These are phyloP conservation scores for Piper betle DNA, from an alignment of 164 flowering plant genomes.

Conservation along the genomic window DNA sequence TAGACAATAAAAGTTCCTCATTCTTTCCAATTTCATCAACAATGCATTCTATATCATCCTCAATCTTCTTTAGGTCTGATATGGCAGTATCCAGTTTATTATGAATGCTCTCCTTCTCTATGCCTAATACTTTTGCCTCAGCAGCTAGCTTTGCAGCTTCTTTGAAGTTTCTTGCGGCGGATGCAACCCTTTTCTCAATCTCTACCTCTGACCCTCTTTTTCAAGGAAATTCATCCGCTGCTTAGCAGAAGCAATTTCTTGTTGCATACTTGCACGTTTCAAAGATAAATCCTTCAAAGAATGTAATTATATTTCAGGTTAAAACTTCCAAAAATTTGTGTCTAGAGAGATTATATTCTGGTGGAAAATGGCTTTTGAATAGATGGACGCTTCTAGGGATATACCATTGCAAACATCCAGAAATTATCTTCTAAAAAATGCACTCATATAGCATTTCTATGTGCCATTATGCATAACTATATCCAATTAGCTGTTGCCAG, in stretches of 20 bases:
- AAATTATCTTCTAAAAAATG: too few relatives aligned
- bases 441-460: too few relatives aligned
- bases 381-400: too few relatives aligned
- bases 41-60: constrained; percentile 38
- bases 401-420: too few relatives aligned
- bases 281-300: constrained; percentile 54
- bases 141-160: constrained; percentile 79
- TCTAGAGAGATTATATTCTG: not conserved
- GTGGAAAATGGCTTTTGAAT: too few relatives aligned
- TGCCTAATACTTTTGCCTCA: constrained; percentile 44
- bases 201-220: constrained; percentile 73
- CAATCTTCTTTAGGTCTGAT: constrained; percentile 33
- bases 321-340: not conserved
- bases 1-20: constrained; percentile 38
- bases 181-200: constrained; percentile 74
- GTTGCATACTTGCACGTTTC: constrained; percentile 56
- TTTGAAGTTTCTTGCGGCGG: constrained; percentile 73
- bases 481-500: too few relatives aligned
- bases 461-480: too few relatives aligned
- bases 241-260: constrained; percentile 48
- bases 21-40: constrained; percentile 28
- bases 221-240: constrained; percentile 57
- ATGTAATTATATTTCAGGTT: not conserved
- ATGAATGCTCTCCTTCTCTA: constrained; percentile 47
- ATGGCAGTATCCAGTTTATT: constrained; percentile 27